phyloP scores from a whole-genome alignment of 192 early-diverging fungal species.

The Linnemannia exigua region DNA sequence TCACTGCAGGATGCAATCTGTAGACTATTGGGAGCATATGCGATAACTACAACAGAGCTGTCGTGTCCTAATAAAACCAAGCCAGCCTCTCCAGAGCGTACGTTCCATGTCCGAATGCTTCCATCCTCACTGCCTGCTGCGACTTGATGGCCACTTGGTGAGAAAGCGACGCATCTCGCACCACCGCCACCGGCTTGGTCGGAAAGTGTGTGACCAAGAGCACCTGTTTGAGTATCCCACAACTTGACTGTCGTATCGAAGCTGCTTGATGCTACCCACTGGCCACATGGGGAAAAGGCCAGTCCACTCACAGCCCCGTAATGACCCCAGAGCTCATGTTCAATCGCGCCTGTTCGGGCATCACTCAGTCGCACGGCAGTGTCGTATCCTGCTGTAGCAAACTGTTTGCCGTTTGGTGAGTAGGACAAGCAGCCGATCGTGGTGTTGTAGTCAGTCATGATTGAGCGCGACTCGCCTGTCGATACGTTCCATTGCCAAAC shows the following conservation, averaged over 20 bases:
- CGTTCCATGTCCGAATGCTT: background rate
- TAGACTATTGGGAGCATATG: conserved; percentile 79
- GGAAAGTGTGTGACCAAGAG: background rate
- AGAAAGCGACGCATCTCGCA: background rate
- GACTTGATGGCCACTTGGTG: conserved; percentile 12
- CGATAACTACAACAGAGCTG: conserved; percentile 82
- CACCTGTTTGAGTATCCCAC: background rate
- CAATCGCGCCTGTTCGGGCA: too few species aligned
- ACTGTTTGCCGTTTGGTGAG: background rate
- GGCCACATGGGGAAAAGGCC: background rate
- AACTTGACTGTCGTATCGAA: background rate
- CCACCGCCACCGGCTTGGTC: background rate
- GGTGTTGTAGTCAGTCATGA: background rate
- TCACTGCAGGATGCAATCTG: conserved; percentile 82
- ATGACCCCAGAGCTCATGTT: background rate
- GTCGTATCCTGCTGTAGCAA: background rate
- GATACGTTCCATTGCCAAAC: background rate
- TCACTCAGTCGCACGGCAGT: background rate
- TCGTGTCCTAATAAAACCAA: conserved; percentile 66
- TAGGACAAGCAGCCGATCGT: background rate
- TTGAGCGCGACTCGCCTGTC: background rate
- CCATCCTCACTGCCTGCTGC: conserved; percentile 5
- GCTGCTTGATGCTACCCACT: background rate
- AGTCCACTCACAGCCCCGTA: background rate
- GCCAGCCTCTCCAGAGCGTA: background rate